A percentile compares a stretch with the other conserved stretches of the same genome.
These are phyloP conservation scores for Fusarium beomiforme DNA, from an alignment of 2,329 filamentous ascomycete species.

Conservation along the genomic window DNA sequence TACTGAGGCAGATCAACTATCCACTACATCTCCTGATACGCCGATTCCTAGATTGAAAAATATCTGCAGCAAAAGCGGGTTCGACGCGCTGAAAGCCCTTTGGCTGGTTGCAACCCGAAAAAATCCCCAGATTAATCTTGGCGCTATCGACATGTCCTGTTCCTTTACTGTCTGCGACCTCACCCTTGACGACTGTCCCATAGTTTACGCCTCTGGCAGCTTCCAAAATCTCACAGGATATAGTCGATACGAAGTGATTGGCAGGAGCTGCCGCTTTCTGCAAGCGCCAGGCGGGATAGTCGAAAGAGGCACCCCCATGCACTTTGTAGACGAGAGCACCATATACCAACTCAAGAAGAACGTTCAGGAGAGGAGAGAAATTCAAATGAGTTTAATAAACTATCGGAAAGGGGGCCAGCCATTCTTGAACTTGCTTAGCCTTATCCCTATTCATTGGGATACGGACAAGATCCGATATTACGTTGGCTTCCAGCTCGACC, in stretches of 20 bases:
- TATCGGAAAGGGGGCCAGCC: background rate
- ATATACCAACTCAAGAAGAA: fast-evolving
- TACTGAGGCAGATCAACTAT: fast-evolving
- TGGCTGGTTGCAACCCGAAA: fast-evolving
- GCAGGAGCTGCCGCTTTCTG: background rate
- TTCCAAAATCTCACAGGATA: background rate
- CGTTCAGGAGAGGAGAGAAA: background rate
- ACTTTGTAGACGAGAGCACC: fast-evolving
- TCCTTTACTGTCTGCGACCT: background rate
- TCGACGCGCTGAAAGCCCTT: background rate
- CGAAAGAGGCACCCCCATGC: fast-evolving
- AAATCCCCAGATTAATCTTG: fast-evolving
- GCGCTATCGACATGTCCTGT: background rate
- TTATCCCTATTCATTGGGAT: background rate
- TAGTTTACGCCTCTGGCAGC: background rate
- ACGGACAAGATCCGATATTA: background rate
- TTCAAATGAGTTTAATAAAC: fast-evolving
- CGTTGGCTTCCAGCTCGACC: background rate
- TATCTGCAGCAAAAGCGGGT: fast-evolving
- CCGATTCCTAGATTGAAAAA: fast-evolving
- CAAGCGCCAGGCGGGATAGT: background rate
- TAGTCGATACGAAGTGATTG: background rate
- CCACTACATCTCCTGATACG: fast-evolving
- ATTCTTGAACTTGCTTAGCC: background rate
- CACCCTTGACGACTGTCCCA: background rate